These are phyloP conservation scores for Arabidopsis arenosa DNA, from an alignment of 345 rosid species.

Conservation along the genomic window DNA sequence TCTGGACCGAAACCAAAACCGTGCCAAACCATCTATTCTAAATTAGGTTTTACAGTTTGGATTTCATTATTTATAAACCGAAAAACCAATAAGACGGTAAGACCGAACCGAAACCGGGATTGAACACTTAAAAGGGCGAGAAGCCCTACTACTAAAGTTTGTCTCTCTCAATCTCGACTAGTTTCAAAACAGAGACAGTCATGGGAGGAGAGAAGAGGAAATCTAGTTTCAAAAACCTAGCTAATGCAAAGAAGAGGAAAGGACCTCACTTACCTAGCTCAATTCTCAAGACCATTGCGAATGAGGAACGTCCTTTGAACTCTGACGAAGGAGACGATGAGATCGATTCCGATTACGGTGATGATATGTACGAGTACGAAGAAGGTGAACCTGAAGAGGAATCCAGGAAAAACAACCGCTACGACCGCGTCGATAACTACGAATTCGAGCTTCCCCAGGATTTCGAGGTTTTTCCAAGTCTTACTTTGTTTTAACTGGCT, in stretches of 20 bases:
- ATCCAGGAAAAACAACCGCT: slow-evolving; percentile 74
- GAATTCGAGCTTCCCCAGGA: slow-evolving; percentile 69
- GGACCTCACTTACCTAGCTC: slow-evolving; percentile 80
- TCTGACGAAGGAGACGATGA: slow-evolving; percentile 47
- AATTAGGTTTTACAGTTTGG: too few relatives aligned
- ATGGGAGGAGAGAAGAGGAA: slow-evolving; percentile 35
- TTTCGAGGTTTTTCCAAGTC: slow-evolving; percentile 53
- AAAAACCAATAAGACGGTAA: too few relatives aligned
- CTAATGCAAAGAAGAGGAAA: slow-evolving; percentile 33
- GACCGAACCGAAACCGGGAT: too few relatives aligned
- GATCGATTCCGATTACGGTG: slow-evolving; percentile 39
- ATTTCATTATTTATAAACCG: too few relatives aligned
- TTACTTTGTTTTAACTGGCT: not conserved
- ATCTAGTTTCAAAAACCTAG: slow-evolving; percentile 31
- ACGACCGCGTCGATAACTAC: slow-evolving; percentile 65
- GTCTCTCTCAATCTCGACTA: not conserved
- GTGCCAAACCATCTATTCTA: too few relatives aligned
- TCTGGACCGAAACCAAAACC: too few relatives aligned
- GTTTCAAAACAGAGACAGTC: not conserved
- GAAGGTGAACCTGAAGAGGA: slow-evolving; percentile 78
- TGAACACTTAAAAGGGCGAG: too few relatives aligned
- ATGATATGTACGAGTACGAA: slow-evolving; percentile 76
- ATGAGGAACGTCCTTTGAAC: slow-evolving; percentile 49
- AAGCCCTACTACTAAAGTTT: too few relatives aligned
- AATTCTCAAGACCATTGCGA: slow-evolving; percentile 58